Evolutionary conservation across 495 filamentous ascomycete genomes (phyloP), one percentile per base, ranked within the genome.

Genomic region (Penicilliopsis zonata): DNA sequence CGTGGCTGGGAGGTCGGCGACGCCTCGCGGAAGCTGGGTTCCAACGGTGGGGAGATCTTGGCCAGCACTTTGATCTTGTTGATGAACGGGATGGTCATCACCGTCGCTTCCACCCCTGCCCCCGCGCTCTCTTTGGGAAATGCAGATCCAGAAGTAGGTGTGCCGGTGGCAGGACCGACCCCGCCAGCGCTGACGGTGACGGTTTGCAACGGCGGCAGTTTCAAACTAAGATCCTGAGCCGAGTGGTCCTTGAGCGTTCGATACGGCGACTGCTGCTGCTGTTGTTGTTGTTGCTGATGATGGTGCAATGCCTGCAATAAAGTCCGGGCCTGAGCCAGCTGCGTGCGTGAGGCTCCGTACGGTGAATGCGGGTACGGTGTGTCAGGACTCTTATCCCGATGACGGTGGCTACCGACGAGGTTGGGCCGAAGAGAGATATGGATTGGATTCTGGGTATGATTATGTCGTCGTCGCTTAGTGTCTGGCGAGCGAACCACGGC

Each of bases 1-100:
- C 87, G 70, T 15, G 64, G 52, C 33, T 55, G 56, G 20, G 55
- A 41, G 5, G 54, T 62, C n/a, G 53, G 57, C 20, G 54, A 55
- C 10, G 10, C 53, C 52, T 43, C 58, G 1, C 49, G 49, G 37
- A 55, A 59, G 15, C 55, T 9, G 45, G 63, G 16, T 39, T 53
- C 54, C 3, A 86, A 59, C 0, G 78, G 69, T n/a, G 78, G 77
- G 3, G 78, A 71, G 26, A 82, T 76, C 35, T 70, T 72, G n/a
- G 67, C 53, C 4, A 85, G 61, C 9, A 81, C 60, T 42, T 72
- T 76, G 53, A 82, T 72, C 46, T 86, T 88, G 43, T 74, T 74
- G 22, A 76, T 41, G 37, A 67, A 73, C 4, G 77, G 70, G 33
- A 86, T 83, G 28, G 67, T 76, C 74, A 80, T 82, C 13, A 84